Conservation (phyloP, 192 early-diverging fungal species). For the Coemansia sp. region DNA sequence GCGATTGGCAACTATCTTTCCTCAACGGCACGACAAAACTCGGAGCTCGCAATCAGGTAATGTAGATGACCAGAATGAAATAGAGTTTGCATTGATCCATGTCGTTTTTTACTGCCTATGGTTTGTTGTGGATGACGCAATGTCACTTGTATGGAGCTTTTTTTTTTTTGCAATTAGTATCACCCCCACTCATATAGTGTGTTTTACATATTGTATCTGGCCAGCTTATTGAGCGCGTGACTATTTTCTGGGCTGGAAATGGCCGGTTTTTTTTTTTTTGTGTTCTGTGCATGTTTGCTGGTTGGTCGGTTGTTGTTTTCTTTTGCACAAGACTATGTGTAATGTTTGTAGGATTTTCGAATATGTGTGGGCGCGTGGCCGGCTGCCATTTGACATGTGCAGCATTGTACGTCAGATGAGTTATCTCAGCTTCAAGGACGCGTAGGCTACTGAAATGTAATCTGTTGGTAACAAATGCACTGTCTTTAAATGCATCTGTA, state of each 20-base stretch:
- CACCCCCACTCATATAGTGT: not conserved
- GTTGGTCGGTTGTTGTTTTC: not conserved
- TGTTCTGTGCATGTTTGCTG: not conserved
- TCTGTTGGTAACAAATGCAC: not conserved
- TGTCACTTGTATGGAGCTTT: not conserved
- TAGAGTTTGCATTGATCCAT: not conserved
- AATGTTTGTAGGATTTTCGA: constrained; percentile 11
- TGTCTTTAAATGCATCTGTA: too few species aligned
- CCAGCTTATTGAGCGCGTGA: not conserved
- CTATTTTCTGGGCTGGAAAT: not conserved
- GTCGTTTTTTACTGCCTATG: not conserved
- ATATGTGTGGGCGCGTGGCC: not conserved
- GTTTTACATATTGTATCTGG: not conserved
- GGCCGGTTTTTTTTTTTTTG: not conserved
- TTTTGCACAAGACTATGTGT: constrained; percentile 1
- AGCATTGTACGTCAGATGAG: constrained; percentile 11
- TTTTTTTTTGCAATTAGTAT: not conserved
- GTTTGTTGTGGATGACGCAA: not conserved
- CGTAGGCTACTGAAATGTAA: not conserved
- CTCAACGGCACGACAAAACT: constrained; percentile 9
- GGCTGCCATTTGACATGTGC: not conserved
- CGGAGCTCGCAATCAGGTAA: constrained; percentile 43
- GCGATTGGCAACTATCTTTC: constrained; percentile 16
- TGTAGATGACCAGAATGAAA: constrained; percentile 7
- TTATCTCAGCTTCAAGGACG: not conserved